These are phyloP conservation scores for Hypoxylon sp. DNA, from an alignment of 2,329 filamentous ascomycete species.

Conservation along the genomic window DNA sequence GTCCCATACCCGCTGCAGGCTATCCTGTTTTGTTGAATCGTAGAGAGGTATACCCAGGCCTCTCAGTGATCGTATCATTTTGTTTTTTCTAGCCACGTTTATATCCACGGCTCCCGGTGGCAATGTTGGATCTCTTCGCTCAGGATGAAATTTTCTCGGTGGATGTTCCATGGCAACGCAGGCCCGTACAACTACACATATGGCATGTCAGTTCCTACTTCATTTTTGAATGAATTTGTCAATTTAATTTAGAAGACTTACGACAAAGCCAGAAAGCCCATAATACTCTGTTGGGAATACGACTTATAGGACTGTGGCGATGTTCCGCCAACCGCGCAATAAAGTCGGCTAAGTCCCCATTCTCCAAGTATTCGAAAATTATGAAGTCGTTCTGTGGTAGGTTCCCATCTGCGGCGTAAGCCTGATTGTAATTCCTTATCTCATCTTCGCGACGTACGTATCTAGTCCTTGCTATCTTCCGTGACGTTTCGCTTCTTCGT, in stretches of 20 bases:
- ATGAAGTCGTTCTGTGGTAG: constrained; percentile 26
- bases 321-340: constrained; percentile 28
- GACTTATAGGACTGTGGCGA: background rate
- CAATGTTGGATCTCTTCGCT: background rate
- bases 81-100: background rate
- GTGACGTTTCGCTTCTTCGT: background rate
- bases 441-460: no score
- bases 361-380: constrained; percentile 43
- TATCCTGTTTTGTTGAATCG: background rate
- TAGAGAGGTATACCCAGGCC: background rate
- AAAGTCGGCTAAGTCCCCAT: constrained; percentile 41
- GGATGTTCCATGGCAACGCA: constrained; percentile 48
- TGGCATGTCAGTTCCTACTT: constrained; percentile 9
- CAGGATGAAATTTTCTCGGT: constrained; percentile 45
- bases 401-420: background rate
- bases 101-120: no score
- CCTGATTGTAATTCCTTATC: no score
- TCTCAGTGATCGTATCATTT: background rate
- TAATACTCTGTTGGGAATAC: constrained; percentile 39
- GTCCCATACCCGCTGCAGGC: background rate
- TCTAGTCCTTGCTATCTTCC: no score
- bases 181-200: constrained; percentile 41
- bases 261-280: constrained; percentile 45
- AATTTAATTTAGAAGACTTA: constrained; percentile 24
- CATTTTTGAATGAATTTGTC: background rate